Evolutionary conservation across 2,329 filamentous ascomycete species (phyloP).

Genomic region (Hymenoscyphus fraxineus): DNA sequence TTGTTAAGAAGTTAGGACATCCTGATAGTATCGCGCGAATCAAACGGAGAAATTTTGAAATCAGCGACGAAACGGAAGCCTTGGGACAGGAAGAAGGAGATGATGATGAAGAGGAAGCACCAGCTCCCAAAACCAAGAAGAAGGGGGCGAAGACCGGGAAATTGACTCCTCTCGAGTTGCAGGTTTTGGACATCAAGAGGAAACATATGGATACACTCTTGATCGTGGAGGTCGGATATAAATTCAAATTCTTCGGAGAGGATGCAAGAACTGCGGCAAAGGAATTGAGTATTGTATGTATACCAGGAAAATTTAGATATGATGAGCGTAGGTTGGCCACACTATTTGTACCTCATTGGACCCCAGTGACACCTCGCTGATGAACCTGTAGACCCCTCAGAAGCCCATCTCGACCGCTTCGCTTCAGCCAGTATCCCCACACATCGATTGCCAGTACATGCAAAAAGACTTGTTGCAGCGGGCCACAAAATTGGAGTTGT

Average conservation of each 20-base stretch:
- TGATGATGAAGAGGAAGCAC: constrained; percentile 53
- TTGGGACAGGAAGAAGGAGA: constrained; percentile 50
- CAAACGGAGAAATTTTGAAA: constrained; percentile 54
- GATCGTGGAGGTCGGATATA: constrained; percentile 95
- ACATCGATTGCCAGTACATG: constrained; percentile 86
- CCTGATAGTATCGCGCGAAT: constrained; percentile 71
- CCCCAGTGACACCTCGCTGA: constrained; percentile 12
- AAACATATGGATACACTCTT: constrained; percentile 86
- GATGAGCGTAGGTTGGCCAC: constrained; percentile 66
- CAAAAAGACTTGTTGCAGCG: constrained; percentile 85
- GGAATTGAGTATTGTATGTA: constrained; percentile 91
- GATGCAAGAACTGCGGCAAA: constrained; percentile 87
- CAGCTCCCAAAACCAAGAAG: constrained; percentile 54
- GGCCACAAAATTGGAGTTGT: constrained; percentile 97
- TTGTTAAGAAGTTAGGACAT: constrained; percentile 85
- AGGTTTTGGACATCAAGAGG: constrained; percentile 89
- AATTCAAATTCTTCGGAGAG: constrained; percentile 95
- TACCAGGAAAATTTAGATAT: constrained; percentile 90
- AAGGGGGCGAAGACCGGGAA: constrained; percentile 71
- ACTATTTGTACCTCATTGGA: constrained; percentile 9
- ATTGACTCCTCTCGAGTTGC: constrained; percentile 89
- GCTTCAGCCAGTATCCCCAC: constrained; percentile 95
- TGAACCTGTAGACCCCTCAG: constrained; percentile 63
- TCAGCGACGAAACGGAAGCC: constrained; percentile 50
- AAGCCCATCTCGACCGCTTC: constrained; percentile 87